Base-by-base conservation (phyloP, 148 eudicot genomes). In the Dianthus caryophyllus region DNA sequence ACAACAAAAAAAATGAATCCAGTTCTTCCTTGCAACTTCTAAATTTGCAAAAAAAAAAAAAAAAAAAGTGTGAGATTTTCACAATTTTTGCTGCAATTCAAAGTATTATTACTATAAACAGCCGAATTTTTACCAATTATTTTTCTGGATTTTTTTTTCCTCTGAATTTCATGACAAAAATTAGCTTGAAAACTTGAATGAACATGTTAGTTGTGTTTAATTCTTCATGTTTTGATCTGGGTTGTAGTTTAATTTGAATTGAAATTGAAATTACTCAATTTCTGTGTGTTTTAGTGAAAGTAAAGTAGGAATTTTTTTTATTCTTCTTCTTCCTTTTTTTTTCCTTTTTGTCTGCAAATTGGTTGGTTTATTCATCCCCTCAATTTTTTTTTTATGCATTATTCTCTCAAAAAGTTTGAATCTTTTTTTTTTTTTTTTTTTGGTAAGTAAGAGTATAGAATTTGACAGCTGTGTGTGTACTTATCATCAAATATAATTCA, bases 141-240 rank as follows among this genome's bases (percentile, higher is more conserved):
- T 65, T 54, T 36, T 8, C 53, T 54, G 30, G 38, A 18, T 27
- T 29, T 43, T 60, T 27, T 64, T 71, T 26, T 49, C 50, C 20
- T 54, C 31, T n/a, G 38, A 71, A 64, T 71, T 71, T 71, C 44
- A 68, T 66, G 17, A 38, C 18, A 61, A 61, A 56, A 31, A 43
- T 56, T 50, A 66, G 44, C 52, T 66, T 61, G 16, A 6, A 30
- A 29, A 16, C 29, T 22, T 53, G 3, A 36, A 21, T 70, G 26
- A 20, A 46, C 41, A 44, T 13, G 38, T 63, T 60, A 12, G 12
- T 24, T 52, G 18, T 22, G 14, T 49, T 48, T 48, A 43, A n/a
- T n/a, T n/a, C n/a, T n/a, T 57, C 80, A 71, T 76, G 78, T 80
- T 51, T 73, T 67, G 52, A 61, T 75, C 80, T 73, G 76, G 75